phyloP scores from a whole-genome alignment of 768 basidiomycete species.

The Kwoniella mangroviensis region DNA sequence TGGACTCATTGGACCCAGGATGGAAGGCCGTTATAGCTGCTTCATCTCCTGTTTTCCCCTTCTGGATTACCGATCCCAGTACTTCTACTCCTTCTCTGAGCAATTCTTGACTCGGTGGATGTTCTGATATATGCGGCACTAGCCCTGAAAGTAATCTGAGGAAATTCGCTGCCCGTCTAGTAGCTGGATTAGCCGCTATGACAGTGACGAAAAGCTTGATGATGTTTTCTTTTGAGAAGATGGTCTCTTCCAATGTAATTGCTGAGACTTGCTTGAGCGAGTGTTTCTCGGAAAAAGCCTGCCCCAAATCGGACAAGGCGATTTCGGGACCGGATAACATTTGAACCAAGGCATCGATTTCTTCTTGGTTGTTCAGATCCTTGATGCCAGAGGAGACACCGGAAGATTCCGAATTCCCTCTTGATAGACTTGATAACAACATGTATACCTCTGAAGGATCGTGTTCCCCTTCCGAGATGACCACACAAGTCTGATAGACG shows the following conservation, averaged over 20 bases:
- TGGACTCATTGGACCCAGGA: conserved; percentile 21
- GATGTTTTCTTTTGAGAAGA: conserved; percentile 44
- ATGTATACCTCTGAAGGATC: conserved; percentile 35
- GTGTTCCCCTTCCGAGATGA: conserved; percentile 30
- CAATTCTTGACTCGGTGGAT: conserved; percentile 22
- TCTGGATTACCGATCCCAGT: conserved; percentile 36
- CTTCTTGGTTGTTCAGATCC: conserved; percentile 45
- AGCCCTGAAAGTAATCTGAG: conserved; percentile 35
- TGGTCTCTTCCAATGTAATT: conserved; percentile 31
- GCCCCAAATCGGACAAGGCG: conserved; percentile 42
- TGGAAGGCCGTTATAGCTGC: conserved; percentile 36
- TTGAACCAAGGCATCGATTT: conserved; percentile 43
- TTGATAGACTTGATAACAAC: conserved; percentile 36
- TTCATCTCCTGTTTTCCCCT: conserved; percentile 33
- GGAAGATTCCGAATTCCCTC: conserved; percentile 15
- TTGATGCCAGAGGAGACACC: conserved; percentile 44
- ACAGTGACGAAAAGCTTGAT: conserved; percentile 47
- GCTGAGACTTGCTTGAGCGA: conserved; percentile 30
- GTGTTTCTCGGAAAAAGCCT: conserved; percentile 37
- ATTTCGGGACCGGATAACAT: conserved; percentile 49
- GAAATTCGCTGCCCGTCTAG: conserved; percentile 28
- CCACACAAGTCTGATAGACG: conserved; percentile 44
- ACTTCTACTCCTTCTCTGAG: conserved; percentile 42
- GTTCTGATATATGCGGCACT: conserved; percentile 34
- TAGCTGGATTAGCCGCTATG: conserved; percentile 50